A percentile compares a stretch with the other conserved stretches of the same genome.
Conservation (phyloP, 192 early-diverging fungal species). For the Physocladia obscura region DNA sequence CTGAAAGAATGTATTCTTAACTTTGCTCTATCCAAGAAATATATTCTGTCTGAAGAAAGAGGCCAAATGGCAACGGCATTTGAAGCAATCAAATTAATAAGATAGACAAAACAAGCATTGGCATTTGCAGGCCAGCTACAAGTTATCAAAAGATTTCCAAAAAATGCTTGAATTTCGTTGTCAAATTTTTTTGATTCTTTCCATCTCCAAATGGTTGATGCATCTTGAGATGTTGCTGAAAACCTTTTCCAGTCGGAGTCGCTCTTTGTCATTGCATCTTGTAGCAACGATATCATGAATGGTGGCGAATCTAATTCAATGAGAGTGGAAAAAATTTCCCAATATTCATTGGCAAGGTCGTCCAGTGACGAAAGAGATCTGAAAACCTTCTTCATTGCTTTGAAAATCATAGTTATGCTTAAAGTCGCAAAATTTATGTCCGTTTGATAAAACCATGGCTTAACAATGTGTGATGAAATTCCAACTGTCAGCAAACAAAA, state of each 20-base stretch:
- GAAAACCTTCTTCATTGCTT: not conserved
- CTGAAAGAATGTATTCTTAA: no score
- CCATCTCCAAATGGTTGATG: constrained; percentile 6
- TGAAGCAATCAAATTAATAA: not conserved
- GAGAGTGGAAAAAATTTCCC: not conserved
- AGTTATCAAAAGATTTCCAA: not conserved
- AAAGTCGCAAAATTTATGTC: not conserved
- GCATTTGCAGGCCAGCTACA: constrained; percentile 6
- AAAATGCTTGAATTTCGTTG: not conserved
- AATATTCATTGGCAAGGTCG: not conserved
- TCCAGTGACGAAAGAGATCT: not conserved
- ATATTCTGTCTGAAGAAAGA: not conserved
- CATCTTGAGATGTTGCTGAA: not conserved
- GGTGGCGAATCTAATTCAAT: not conserved
- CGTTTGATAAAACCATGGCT: constrained; percentile 4
- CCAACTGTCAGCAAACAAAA: not conserved
- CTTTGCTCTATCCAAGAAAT: not conserved
- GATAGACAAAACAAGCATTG: not conserved
- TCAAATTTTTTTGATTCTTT: not conserved
- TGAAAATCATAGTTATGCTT: not conserved
- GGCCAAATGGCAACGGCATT: constrained; percentile 10
- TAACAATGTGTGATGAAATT: not conserved
- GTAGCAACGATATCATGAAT: not conserved
- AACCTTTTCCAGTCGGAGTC: constrained; percentile 7
- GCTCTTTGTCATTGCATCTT: not conserved